Evolutionary conservation across 441 rosid species (phyloP), one percentile per base, ranked within the genome.

Genomic region (Adansonia grandidieri): DNA sequence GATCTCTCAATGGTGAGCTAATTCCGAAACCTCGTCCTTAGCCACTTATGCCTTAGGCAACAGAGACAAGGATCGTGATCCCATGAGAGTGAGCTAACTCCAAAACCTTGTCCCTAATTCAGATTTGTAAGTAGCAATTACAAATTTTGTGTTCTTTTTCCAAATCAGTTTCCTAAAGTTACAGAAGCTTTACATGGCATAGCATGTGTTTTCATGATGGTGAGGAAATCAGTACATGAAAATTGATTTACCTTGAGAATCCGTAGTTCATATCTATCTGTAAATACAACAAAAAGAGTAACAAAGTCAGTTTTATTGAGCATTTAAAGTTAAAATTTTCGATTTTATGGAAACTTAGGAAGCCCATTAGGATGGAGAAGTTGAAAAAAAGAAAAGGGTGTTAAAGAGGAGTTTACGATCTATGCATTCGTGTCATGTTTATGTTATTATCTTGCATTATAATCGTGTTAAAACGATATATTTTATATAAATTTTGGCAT

Each of bases 191-290:
- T 80, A 42, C 76, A 84, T 83, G 91, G 19, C 92, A 88, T 89
- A 90, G 40, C 71, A 90, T 53, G 63, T n/a, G 32, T 37, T 64
- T 51, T 19, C 2, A 28, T 54, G 14, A 37, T 17, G 5, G n/a
- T 11, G 11, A 37, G n/a, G 63, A 56, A 71, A 53, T 15, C 22
- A 5, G 15, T 1, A 15, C 15, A 2, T 15, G 0, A 9, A 69
- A 9, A 0, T 32, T 0, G 0, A 50, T 81, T 19, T 86, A 92
- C 97, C 97, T 89, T 5, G 97, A 90, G 24, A 97, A 97, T 22
- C 98, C 97, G 47, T 90, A 91, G 77, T 91, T 91, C 80, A 96
- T 86, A 54, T 89, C 92, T 14, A 92, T 88, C 99, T 90, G 90
- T 81, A 77, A 74, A 28, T 9, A 66, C 71, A 79, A 73, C 65